Base-by-base conservation (phyloP, 2,329 filamentous ascomycete species). In the Microdochium trichocladiopsis region DNA sequence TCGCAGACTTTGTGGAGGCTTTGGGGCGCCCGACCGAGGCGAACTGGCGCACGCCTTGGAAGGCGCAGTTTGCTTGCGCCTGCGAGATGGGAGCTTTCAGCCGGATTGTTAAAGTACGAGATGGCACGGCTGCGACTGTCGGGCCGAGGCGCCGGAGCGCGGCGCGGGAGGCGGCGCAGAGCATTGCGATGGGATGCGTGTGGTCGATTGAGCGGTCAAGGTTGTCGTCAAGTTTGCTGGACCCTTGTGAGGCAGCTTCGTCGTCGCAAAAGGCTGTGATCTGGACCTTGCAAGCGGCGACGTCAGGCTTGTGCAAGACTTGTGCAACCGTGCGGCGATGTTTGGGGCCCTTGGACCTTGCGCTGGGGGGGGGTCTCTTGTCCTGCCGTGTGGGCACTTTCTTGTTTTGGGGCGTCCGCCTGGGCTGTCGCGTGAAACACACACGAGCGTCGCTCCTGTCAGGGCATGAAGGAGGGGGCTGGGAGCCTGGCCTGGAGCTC, bases 51-150 rank as follows among this genome's bases (percentile, higher is more conserved):
- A 45, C 41, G 41, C 14, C 18, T 8, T 45, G 41, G 12, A 45
- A 10, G 9, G 21, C 3, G 14, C 18, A 11, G 12, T 11, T 16
- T 18, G 41, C 41, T 12, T 45, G 41, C n/a, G 9, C 11, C 3
- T 21, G 41, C 6, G 41, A 8, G 22, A 18, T 51, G 47, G 52
- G 49, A 52, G 52, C 48, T 52, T 45, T 52, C 50, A 52, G 4
- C 11, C 18, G 18, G 41, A 45, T 21, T 16, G 22, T 18, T 16
- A 22, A 12, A 21, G 12, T 45, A 18, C 41, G 41, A 4, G 21
- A 21, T 18, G 41, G 18, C 14, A 18, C 41, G 18, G 14, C 16
- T 16, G 41, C 41, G 14, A 31, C 28, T 8, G 8, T 31, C 28
- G 14, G 28, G 16, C 41, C 41, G 41, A 45, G 41, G 41, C 41